A percentile compares a stretch with the other conserved stretches of the same genome.
Conservation (phyloP, 208 protist genomes). For the Vickermania spadyakhi region DNA sequence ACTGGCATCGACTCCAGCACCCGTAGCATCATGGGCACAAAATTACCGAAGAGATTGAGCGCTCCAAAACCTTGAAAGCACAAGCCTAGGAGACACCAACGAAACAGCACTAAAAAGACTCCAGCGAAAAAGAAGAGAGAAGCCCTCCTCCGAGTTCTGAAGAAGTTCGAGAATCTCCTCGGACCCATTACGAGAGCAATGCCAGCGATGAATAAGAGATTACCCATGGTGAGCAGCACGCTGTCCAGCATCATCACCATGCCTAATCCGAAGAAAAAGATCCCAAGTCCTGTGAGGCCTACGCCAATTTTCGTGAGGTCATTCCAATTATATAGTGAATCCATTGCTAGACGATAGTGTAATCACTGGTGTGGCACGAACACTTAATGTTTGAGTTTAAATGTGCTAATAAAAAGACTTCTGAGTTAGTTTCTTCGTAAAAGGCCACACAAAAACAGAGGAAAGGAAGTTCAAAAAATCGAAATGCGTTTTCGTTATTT, state of each 20-base stretch:
- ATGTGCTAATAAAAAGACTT: neutral
- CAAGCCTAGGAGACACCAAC: slow-evolving; percentile 76
- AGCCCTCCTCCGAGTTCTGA: slow-evolving; percentile 56
- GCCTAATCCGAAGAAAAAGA: slow-evolving; percentile 74
- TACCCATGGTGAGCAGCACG: slow-evolving; percentile 85
- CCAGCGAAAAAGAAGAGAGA: slow-evolving; percentile 83
- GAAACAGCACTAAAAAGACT: slow-evolving; percentile 69
- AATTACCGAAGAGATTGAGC: slow-evolving; percentile 89
- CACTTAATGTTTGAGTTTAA: neutral
- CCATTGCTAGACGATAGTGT: slow-evolving; percentile 33
- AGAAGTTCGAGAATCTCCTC: slow-evolving; percentile 62
- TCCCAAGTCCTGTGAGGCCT: slow-evolving; percentile 66
- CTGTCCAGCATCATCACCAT: slow-evolving; percentile 77
- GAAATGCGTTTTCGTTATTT: too few relatives aligned
- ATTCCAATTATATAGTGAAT: slow-evolving; percentile 84
- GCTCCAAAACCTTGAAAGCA: slow-evolving; percentile 77
- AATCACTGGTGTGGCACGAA: neutral
- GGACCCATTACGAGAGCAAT: slow-evolving; percentile 84
- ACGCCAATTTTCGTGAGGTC: slow-evolving; percentile 88
- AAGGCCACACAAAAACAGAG: neutral
- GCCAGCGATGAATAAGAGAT: slow-evolving; percentile 79
- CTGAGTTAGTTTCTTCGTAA: neutral
- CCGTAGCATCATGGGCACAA: slow-evolving; percentile 79
- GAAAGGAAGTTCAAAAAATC: too few relatives aligned
- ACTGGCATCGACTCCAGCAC: slow-evolving; percentile 82